Evolutionary conservation across 192 early-diverging fungal species (phyloP).

Genomic region (Polychytrium aggregatum): DNA sequence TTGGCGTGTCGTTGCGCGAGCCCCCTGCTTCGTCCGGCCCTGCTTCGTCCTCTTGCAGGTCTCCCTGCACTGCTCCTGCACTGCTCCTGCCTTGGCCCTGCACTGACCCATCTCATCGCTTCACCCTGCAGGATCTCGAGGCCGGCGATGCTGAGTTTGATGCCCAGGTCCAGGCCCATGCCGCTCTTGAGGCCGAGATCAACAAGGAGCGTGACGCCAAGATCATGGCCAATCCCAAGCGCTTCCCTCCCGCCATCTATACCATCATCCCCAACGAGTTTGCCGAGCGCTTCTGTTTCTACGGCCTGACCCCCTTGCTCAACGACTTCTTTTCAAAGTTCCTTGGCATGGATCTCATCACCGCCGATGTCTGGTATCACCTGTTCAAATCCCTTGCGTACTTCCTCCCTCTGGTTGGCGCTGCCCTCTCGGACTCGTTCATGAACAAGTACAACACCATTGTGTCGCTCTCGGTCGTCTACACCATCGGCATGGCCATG

Average conservation of each 20-base stretch:
- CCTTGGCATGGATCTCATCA: slow-evolving; percentile 10
- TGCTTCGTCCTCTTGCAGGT: too few species aligned
- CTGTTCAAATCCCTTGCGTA: slow-evolving; percentile 40
- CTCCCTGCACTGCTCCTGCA: too few species aligned
- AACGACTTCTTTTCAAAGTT: slow-evolving; percentile 22
- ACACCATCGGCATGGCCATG: slow-evolving; percentile 37
- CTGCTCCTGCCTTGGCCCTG: too few species aligned
- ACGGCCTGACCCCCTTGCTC: slow-evolving; percentile 46
- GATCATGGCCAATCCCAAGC: slow-evolving; percentile 33
- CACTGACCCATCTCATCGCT: too few species aligned
- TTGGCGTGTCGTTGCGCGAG: too few species aligned
- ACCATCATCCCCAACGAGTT: slow-evolving; percentile 44
- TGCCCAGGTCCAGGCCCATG: slow-evolving; percentile 2
- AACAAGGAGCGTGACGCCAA: slow-evolving; percentile 37
- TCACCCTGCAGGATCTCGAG: too few species aligned
- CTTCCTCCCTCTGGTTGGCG: slow-evolving; percentile 47
- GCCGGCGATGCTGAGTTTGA: neutral
- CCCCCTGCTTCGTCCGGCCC: too few species aligned
- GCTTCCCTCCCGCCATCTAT: slow-evolving; percentile 20
- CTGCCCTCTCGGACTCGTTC: slow-evolving; percentile 50
- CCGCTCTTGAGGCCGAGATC: slow-evolving; percentile 29
- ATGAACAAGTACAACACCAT: slow-evolving; percentile 53
- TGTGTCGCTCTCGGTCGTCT: slow-evolving; percentile 24
- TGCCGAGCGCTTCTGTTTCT: slow-evolving; percentile 46
- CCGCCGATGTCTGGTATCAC: slow-evolving; percentile 24